Conservation (phyloP, 1,284 basidiomycete genomes). For the Heterobasidion irregulare region DNA sequence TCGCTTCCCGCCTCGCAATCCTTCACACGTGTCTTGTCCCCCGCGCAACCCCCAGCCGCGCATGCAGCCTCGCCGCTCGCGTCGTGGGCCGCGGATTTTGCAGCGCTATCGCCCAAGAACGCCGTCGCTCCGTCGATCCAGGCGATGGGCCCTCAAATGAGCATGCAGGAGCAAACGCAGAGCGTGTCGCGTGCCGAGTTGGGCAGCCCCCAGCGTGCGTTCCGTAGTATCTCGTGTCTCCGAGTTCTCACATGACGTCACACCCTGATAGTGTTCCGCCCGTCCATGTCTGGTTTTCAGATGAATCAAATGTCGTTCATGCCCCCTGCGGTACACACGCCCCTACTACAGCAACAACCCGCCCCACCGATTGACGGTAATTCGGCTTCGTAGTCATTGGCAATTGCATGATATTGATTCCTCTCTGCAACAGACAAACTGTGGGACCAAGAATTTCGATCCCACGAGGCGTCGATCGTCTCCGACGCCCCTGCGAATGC, state of each 20-base stretch:
- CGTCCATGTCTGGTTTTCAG: conserved; percentile 19
- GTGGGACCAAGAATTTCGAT: conserved; percentile 59
- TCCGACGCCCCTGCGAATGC: conserved; percentile 10
- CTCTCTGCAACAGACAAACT: conserved; percentile 17
- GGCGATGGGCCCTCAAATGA: not conserved
- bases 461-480: conserved; percentile 35
- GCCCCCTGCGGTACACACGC: conserved; percentile 19
- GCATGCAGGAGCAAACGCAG: conserved; percentile 2
- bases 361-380: conserved; percentile 25
- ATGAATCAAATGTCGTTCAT: conserved; percentile 30
- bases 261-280: conserved; percentile 2
- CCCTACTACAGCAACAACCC: conserved; percentile 21
- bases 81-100: conserved; percentile 59
- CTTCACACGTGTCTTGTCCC: conserved; percentile 12
- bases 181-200: not conserved
- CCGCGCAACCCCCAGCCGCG: conserved; percentile 21
- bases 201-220: conserved; percentile 1
- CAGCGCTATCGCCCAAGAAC: conserved; percentile 20
- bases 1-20: conserved; percentile 32
- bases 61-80: conserved; percentile 17
- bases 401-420: not conserved
- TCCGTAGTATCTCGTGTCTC: not conserved
- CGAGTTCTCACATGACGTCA: not conserved
- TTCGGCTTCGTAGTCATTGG: conserved; percentile 9
- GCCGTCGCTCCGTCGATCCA: not conserved